Evolutionary conservation across 139 green algal species (phyloP), one percentile per base, ranked within the genome.

Genomic region (Chlorella sp.): DNA sequence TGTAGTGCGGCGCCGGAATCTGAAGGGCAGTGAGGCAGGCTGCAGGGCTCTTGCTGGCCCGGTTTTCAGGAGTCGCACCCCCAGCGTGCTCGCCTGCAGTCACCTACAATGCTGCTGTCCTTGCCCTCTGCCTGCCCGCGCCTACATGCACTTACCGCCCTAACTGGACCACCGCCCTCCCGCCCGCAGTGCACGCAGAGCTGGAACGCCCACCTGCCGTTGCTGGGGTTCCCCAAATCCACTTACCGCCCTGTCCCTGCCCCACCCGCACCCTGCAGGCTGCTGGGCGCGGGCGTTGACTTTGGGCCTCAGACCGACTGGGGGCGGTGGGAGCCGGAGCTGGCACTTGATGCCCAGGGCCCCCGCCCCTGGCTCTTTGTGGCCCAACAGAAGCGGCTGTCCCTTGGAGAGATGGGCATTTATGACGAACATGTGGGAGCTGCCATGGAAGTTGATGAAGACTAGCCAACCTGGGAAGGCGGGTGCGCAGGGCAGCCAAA

Each of bases 301-400:
- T 77, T 89, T 82, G 71, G 71, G 30, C 40, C 53, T 26, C 85
- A 89, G 85, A 82, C 76, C 1, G 85, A 75, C 40, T 92, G 34
- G 66, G 77, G 48, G 16, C 77, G 86, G 16, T 61, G 66, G 89
- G 48, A 71, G 48, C 14, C 86, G 7, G 42, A n/a, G 40, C 61
- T 77, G n/a, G 89, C 82, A 0, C 39, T 68, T 40, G 69, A 76
- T 16, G 34, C 75, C 14, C 42, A 7, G 30, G 53, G n/a, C 7
- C 57, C 28, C 22, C 78, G 78, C 1, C 92, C 91, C 22, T 94
- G 92, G 92, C 77, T 97, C 69, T 96, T 95, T 68, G 89, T 93
- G 30, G 83, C 93, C 75, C 93, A 96, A 89, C 95, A 97, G 91
- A 83, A 94, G 79, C 91, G 94, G 86, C 85, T 96, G 66, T 95